A percentile compares a stretch with the other conserved stretches of the same genome.
Conservation (phyloP, 257 asterid genomes). For the Lycium ferocissimum region DNA sequence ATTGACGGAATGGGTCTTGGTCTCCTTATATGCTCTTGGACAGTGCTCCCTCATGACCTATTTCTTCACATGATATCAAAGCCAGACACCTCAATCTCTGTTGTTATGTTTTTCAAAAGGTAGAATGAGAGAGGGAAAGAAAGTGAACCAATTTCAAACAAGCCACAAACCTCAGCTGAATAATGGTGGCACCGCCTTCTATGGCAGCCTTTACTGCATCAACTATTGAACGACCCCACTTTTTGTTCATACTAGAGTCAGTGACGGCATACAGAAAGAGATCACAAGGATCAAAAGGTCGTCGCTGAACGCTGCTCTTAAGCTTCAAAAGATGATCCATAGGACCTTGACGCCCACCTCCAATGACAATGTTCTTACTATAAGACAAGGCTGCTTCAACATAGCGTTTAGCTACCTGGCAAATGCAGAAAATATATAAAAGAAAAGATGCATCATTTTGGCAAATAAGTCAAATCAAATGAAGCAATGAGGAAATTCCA, state of each 20-base stretch:
- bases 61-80: neutral
- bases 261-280: conserved; percentile 96
- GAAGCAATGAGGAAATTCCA: conserved; percentile 24
- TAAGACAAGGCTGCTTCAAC: conserved; percentile 78
- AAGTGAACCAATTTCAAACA: neutral
- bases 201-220: conserved; percentile 87
- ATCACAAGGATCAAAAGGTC: conserved; percentile 64
- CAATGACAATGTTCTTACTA: conserved; percentile 76
- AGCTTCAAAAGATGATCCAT: conserved; percentile 87
- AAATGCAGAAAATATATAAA: neutral
- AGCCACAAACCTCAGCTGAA: conserved; percentile 82
- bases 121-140: neutral
- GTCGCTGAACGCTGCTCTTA: conserved; percentile 49
- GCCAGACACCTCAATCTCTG: neutral
- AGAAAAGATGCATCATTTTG: conserved; percentile 30
- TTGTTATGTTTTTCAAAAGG: neutral
- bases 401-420: conserved; percentile 80
- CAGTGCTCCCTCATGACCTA: neutral
- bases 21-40: neutral
- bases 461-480: neutral
- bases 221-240: conserved; percentile 78
- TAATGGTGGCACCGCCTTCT: conserved; percentile 91
- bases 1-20: neutral
- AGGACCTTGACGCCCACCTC: conserved; percentile 87
- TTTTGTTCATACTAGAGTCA: conserved; percentile 88